Conservation (phyloP, 495 filamentous ascomycete genomes). For the Staphylotrichum longicolle region DNA sequence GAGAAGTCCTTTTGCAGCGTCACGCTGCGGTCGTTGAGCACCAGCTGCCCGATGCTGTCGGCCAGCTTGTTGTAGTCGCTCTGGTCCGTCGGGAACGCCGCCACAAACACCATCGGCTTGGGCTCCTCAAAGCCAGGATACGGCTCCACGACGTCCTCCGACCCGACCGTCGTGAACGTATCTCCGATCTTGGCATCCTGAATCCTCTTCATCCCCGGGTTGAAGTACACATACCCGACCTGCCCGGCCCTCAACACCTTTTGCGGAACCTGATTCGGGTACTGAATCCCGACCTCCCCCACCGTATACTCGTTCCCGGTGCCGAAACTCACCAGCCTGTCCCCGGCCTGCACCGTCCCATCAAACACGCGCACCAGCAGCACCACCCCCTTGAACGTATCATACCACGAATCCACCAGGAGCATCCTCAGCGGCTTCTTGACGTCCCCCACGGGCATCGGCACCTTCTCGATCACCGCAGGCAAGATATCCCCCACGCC, state of each 20-base stretch:
- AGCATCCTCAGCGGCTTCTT: slow-evolving; percentile 74
- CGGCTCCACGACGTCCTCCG: slow-evolving; percentile 70
- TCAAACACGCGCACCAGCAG: slow-evolving; percentile 90
- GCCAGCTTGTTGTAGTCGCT: slow-evolving; percentile 81
- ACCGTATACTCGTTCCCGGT: slow-evolving; percentile 85
- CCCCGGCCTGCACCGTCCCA: slow-evolving; percentile 75
- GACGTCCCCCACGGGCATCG: slow-evolving; percentile 71
- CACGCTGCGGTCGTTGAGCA: slow-evolving; percentile 92
- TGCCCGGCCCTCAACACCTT: slow-evolving; percentile 80
- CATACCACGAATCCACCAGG: slow-evolving; percentile 97
- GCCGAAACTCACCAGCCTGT: slow-evolving; percentile 78
- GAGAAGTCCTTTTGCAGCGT: slow-evolving; percentile 91
- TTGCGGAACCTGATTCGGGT: slow-evolving; percentile 84
- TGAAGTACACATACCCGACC: slow-evolving; percentile 94
- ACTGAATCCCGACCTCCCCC: slow-evolving; percentile 95
- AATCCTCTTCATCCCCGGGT: slow-evolving; percentile 94
- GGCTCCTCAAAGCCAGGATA: slow-evolving; percentile 95
- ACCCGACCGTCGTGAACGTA: slow-evolving; percentile 84
- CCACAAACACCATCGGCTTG: slow-evolving; percentile 98
- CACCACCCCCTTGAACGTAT: slow-evolving; percentile 90
- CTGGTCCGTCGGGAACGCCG: slow-evolving; percentile 90
- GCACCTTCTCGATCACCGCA: slow-evolving; percentile 78
- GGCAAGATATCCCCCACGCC: slow-evolving; percentile 81
- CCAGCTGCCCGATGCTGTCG: slow-evolving; percentile 90
- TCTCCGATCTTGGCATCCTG: slow-evolving; percentile 95